Evolutionary conservation across 768 basidiomycete genomes (phyloP).

Genomic region (Boletus reticuloceps): DNA sequence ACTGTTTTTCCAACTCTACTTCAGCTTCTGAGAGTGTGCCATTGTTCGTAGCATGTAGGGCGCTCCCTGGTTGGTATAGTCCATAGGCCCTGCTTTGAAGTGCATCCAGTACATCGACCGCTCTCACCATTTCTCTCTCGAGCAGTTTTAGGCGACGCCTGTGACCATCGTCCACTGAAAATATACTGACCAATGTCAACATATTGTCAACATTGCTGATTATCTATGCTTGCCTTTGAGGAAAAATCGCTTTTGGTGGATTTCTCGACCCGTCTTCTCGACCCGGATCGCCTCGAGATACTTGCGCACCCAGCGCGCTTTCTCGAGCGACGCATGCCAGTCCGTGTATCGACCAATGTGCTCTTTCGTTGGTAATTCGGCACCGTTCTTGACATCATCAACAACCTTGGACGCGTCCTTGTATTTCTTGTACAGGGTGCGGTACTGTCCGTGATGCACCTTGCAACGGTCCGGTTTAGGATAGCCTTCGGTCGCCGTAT

Average conservation of each 20-base stretch:
- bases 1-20: not conserved
- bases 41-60: not conserved
- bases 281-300: conserved; percentile 34
- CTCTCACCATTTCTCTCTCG: conserved; percentile 27
- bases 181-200: too few species aligned
- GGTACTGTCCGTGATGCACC: too few species aligned
- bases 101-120: conserved; percentile 15
- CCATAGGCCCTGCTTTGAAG: conserved; percentile 18
- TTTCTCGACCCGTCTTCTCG: conserved; percentile 29
- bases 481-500: too few species aligned
- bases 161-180: conserved; percentile 30
- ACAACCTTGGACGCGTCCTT: conserved; percentile 28
- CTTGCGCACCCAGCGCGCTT: conserved; percentile 19
- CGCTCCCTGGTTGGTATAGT: conserved; percentile 6
- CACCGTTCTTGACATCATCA: conserved; percentile 12
- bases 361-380: conserved; percentile 16
- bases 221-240: not conserved
- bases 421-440: conserved; percentile 13
- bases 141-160: conserved; percentile 29
- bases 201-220: too few species aligned
- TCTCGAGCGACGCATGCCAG: conserved; percentile 13
- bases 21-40: not conserved
- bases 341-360: conserved; percentile 13
- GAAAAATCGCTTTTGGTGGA: conserved; percentile 34
- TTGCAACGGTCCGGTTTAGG: too few species aligned